Evolutionary conservation across 371 early-diverging fungal genomes (phyloP), one percentile per base, ranked within the genome.

Genomic region (Saksenaea oblongispora): DNA sequence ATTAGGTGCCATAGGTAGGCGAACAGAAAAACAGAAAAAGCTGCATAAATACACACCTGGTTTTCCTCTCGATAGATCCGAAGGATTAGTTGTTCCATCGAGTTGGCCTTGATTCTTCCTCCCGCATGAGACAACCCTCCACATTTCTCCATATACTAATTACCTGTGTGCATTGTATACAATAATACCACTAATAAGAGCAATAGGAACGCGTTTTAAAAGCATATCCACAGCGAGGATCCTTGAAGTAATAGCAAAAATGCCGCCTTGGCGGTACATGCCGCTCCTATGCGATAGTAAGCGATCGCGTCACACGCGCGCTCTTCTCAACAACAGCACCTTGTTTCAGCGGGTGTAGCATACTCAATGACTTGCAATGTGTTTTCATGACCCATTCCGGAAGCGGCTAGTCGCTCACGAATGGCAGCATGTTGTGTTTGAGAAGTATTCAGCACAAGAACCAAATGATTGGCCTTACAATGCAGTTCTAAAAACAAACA

Each of bases 191-290:
- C 93, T 90, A 9, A 98, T 85, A 22, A 91, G 72, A 56, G 92
- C 73, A 1, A 78, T 65, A 1, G 97, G 95, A 1, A 98, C 78
- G 31, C 90, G 80, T 13, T 87, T 82, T 61, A 91, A 89, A 34
- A 99, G 75, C 79, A 99, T 80, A 73, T 99, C 99, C 36, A 97
- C 95, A n/a, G 96, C 89, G 27, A 99, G 75, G 42, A 97, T 94
- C 34, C 96, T 85, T 17, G 97, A 90, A 0, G 98, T 95, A 27
- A 93, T 82, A 5, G 93, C 85, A 61, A 98, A 79, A 4, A 98
- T 82, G 8, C 99, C 99, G 53, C 99, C 96, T 31, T 74, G 67
- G 1, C 88, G 82, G 76, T 98, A 98, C 61, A 94, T 69, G 10
- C 78, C 84, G 5, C 73, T 63, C 90, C 92, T 71, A 62, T 34